These are phyloP conservation scores for Sporopachydermia quercuum DNA, from an alignment of 805 yeast genomes.

Conservation along the genomic window DNA sequence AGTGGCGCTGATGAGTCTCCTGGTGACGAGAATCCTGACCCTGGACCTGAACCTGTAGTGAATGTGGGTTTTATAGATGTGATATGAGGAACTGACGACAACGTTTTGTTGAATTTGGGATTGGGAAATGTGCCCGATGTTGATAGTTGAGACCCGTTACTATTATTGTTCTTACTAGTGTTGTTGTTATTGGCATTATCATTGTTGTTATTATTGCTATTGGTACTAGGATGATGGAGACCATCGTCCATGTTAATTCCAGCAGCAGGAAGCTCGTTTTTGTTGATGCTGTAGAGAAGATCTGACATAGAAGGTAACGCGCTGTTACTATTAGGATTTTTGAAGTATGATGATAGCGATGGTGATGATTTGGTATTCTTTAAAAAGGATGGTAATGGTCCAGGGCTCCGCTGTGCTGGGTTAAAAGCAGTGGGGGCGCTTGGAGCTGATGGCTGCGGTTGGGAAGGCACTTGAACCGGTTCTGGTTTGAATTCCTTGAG, in stretches of 20 bases:
- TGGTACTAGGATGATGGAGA: too few relatives aligned
- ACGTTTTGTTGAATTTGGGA: too few relatives aligned
- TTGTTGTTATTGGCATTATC: too few relatives aligned
- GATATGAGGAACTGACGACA: constrained; percentile 5
- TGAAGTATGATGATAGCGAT: not conserved
- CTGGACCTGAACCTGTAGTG: constrained; percentile 13
- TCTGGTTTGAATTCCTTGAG: constrained; percentile 5
- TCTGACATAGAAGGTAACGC: constrained; percentile 10
- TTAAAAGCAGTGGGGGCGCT: constrained; percentile 1
- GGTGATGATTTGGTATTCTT: constrained; percentile 1
- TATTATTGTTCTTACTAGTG: too few relatives aligned
- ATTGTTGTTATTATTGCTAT: too few relatives aligned
- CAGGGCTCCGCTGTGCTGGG: too few relatives aligned
- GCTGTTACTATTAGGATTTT: constrained; percentile 5
- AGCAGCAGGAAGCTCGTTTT: constrained; percentile 6
- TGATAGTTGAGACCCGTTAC: too few relatives aligned
- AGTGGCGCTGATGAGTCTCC: constrained; percentile 19
- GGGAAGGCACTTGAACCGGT: not conserved
- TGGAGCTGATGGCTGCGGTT: not conserved
- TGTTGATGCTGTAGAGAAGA: constrained; percentile 7
- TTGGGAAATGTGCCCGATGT: too few relatives aligned
- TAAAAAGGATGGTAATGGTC: too few relatives aligned
- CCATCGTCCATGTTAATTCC: constrained; percentile 6
- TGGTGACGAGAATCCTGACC: constrained; percentile 27
- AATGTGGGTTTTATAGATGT: constrained; percentile 11